phyloP scores from a whole-genome alignment of 768 basidiomycete genomes.

The Hydnum rufescens region DNA sequence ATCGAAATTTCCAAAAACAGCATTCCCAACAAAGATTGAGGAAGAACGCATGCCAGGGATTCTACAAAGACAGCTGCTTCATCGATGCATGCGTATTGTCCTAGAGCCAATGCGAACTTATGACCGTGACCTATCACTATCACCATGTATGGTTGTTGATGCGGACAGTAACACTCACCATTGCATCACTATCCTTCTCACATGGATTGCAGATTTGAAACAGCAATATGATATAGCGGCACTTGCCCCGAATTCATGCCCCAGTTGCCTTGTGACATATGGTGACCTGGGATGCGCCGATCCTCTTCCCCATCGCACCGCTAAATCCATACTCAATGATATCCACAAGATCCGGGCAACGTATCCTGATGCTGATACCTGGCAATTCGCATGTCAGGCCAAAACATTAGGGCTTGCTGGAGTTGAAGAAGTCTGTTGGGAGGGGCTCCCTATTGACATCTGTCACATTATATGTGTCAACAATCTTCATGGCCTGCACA shows the following conservation, averaged over 20 bases:
- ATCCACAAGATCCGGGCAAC: not conserved
- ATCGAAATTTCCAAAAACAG: conserved; percentile 2
- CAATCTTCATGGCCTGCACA: conserved; percentile 23
- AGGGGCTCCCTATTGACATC: conserved; percentile 12
- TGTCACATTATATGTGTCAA: conserved; percentile 23
- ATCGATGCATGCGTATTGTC: conserved; percentile 20
- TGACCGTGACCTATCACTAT: conserved; percentile 10
- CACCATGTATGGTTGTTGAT: conserved; percentile 18
- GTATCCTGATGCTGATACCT: conserved; percentile 27
- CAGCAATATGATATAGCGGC: not conserved
- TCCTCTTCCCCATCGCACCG: not conserved
- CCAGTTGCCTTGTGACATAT: conserved; percentile 6
- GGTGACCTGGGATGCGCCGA: conserved; percentile 5
- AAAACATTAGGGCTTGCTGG: conserved; percentile 13
- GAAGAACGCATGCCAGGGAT: conserved; percentile 22
- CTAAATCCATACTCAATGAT: not conserved
- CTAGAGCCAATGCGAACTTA: conserved; percentile 18
- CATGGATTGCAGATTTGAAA: conserved; percentile 10
- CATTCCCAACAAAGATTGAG: not conserved
- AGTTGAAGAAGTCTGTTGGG: conserved; percentile 16
- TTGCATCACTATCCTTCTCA: conserved; percentile 23
- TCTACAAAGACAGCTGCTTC: conserved; percentile 18
- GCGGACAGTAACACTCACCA: conserved; percentile 20
- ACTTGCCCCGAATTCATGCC: conserved; percentile 10
- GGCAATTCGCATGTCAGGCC: conserved; percentile 18